phyloP scores from a whole-genome alignment of 306 rosid genomes.

The Medicago arabica region DNA sequence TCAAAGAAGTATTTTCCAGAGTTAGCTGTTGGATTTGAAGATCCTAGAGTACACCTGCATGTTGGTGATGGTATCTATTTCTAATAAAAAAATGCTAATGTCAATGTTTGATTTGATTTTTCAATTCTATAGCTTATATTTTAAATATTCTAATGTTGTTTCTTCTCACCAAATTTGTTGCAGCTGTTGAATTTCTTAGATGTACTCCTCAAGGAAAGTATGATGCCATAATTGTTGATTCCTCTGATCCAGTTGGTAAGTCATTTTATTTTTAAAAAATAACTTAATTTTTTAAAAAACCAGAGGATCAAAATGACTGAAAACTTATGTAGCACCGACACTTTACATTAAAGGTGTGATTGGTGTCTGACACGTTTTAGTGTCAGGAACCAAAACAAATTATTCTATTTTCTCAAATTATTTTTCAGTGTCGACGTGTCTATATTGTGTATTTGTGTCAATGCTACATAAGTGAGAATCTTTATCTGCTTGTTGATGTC shows the following conservation, averaged over 20 bases:
- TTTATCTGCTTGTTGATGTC: no score
- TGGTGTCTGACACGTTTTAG: no score
- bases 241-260: slow-evolving; percentile 98
- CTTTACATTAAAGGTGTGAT: no score
- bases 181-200: slow-evolving; percentile 83
- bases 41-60: slow-evolving; percentile 90
- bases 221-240: slow-evolving; percentile 93
- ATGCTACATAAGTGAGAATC: no score
- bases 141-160: not conserved
- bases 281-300: no score
- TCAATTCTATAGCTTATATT: not conserved
- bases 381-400: no score
- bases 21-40: slow-evolving; percentile 91
- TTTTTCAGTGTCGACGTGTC: not conserved
- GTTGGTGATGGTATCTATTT: slow-evolving; percentile 77
- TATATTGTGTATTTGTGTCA: no score
- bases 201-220: slow-evolving; percentile 71
- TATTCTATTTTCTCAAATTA: no score
- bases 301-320: no score
- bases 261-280: not conserved
- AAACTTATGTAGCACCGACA: no score
- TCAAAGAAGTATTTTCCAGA: slow-evolving; percentile 86
- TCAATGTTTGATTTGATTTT: not conserved
- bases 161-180: slow-evolving; percentile 30
- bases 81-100: not conserved